These are phyloP conservation scores for Saccharomycopsis capsularis DNA, from an alignment of 805 yeast genomes.

Conservation along the genomic window DNA sequence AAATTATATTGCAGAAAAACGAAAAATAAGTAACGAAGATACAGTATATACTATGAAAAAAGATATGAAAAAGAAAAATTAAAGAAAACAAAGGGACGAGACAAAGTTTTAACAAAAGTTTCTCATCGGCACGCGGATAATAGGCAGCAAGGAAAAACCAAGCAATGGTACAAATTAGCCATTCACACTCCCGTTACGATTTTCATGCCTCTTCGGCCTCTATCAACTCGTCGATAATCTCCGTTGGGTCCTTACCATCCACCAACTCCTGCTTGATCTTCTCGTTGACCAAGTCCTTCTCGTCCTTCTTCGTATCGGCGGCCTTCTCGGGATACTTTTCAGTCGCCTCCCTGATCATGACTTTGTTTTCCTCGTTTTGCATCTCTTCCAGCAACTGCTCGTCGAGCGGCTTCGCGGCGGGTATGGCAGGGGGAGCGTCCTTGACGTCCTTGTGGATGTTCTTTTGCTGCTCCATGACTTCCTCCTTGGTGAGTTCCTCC, in stretches of 20 bases:
- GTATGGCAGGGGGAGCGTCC: conserved; percentile 7
- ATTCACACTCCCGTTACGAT: too few relatives aligned
- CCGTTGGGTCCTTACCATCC: conserved; percentile 3
- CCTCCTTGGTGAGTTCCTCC: neutral
- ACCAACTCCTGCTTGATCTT: conserved; percentile 8
- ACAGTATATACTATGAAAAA: too few relatives aligned
- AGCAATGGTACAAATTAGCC: too few relatives aligned
- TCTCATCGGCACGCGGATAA: too few relatives aligned
- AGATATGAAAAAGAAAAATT: too few relatives aligned
- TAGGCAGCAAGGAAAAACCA: too few relatives aligned
- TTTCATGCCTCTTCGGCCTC: neutral
- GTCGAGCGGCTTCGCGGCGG: conserved; percentile 14
- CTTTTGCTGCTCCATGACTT: neutral
- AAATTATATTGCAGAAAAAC: too few relatives aligned
- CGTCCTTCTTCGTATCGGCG: neutral
- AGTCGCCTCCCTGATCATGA: conserved; percentile 1
- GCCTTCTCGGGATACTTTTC: neutral
- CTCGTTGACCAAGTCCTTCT: neutral
- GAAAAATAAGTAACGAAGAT: too few relatives aligned
- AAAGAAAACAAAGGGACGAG: too few relatives aligned
- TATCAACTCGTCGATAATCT: conserved; percentile 12
- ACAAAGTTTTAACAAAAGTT: too few relatives aligned
- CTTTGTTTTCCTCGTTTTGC: neutral
- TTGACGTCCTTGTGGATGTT: conserved; percentile 3
- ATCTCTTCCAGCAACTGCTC: conserved; percentile 11